Evolutionary conservation across 2,329 filamentous ascomycete species (phyloP).

Genomic region (Arthrobotrys iridis): DNA sequence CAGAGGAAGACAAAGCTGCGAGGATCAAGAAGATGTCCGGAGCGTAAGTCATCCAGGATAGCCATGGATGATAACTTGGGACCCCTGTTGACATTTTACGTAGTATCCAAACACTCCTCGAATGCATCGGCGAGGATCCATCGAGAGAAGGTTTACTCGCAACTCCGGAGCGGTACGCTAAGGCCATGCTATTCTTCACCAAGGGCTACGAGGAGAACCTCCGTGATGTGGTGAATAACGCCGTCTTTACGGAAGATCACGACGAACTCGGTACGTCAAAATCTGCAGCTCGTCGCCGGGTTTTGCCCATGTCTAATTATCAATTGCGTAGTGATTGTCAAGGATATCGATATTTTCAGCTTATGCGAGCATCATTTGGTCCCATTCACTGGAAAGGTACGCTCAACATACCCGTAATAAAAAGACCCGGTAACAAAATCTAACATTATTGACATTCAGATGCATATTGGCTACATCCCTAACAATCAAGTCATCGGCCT

Average conservation of each 20-base stretch:
- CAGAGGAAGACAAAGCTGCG: constrained; percentile 65
- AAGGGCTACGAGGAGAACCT: constrained; percentile 97
- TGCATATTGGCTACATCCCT: constrained; percentile 99
- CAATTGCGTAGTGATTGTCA: constrained; percentile 78
- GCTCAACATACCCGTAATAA: constrained; percentile 56
- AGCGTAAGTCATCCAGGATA: constrained; percentile 61
- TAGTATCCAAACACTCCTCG: constrained; percentile 67
- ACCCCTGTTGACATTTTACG: background rate
- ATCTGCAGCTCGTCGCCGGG: background rate
- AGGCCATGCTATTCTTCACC: constrained; percentile 94
- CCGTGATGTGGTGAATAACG: constrained; percentile 87
- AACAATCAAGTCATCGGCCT: constrained; percentile 90
- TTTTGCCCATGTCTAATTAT: background rate
- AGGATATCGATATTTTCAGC: constrained; percentile 94
- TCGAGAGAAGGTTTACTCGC: constrained; percentile 72
- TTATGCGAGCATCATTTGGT: constrained; percentile 98
- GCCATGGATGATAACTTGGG: background rate
- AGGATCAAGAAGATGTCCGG: constrained; percentile 70
- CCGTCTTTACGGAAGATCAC: constrained; percentile 95
- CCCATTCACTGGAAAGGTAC: constrained; percentile 90
- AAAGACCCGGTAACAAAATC: background rate
- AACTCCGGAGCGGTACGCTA: constrained; percentile 87
- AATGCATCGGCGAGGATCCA: constrained; percentile 75
- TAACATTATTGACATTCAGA: constrained; percentile 66
- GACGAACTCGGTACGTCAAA: constrained; percentile 73